phyloP scores from a whole-genome alignment of 441 rosid genomes.

The Jatropha podagrica region DNA sequence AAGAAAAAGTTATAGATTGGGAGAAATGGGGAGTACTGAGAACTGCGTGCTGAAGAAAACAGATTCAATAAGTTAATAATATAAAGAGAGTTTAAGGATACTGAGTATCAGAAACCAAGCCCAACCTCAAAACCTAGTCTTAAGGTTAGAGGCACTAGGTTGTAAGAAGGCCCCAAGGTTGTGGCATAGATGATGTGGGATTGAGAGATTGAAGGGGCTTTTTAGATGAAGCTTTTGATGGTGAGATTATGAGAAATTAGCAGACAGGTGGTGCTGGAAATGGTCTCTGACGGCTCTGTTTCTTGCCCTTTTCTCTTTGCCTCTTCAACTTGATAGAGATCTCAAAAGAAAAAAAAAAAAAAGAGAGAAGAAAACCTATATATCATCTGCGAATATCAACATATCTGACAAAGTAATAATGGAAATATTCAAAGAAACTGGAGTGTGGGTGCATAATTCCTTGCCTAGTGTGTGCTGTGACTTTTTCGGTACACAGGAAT shows the following conservation, averaged over 20 bases:
- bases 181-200: too few relatives aligned
- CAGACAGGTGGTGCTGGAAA: background rate
- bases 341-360: background rate
- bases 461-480: background rate
- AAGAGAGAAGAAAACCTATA: background rate
- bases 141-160: too few relatives aligned
- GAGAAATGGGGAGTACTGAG: background rate
- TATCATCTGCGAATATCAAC: background rate
- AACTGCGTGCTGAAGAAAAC: background rate
- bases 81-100: background rate
- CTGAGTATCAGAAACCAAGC: too few relatives aligned
- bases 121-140: too few relatives aligned
- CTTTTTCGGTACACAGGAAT: conserved; percentile 1
- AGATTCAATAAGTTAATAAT: background rate
- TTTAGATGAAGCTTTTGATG: too few relatives aligned
- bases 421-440: background rate
- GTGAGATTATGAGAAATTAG: background rate
- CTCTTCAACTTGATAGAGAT: background rate
- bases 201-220: too few relatives aligned
- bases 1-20: background rate
- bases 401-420: background rate
- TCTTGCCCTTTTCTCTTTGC: background rate
- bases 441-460: background rate
- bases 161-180: too few relatives aligned
- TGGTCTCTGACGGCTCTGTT: background rate